Base-by-base conservation (phyloP, 2,329 filamentous ascomycete genomes). In the Orbilia brochopaga region DNA sequence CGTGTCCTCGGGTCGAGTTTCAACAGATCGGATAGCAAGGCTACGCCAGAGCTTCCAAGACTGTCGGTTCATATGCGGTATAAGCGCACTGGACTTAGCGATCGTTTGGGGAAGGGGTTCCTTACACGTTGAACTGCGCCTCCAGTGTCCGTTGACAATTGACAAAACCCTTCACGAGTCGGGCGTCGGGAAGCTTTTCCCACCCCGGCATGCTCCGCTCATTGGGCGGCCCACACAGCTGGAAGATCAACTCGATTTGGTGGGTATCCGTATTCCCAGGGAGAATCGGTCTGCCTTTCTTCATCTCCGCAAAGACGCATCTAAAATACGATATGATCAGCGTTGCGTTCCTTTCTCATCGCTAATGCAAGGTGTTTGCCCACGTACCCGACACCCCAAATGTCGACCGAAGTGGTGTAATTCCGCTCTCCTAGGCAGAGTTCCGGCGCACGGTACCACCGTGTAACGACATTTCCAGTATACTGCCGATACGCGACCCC, bases 221-320 rank as follows among this genome's bases (percentile, higher is more conserved):
- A 0, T 85, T 96, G 0, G 94, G 94, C 0, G 91, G 89, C 13
- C 94, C 94, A 75, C 96, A 90, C 42, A 99, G 84, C 74, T 92
- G 90, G 81, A 96, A 99, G 67, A 99, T 97, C 52, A 96, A 87
- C 11, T 96, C 90, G 11, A 95, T 87, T 80, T 99, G 94, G 77
- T 97, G 89, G 5, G 86, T 81, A 78, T 99, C 94, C 76, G 90
- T 95, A 75, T 91, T 91, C 11, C 94, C 94, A 6, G 92, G 86
- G 48, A 99, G 84, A 59, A 99, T 97, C 0, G 94, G 94, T 79
- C 93, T 96, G 40, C 91, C 88, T 76, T 91, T 87, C 74, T 97
- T 89, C 93, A 99, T 99, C 79, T 99, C 94, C 57, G 92, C 94
- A 80, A 99, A 97, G 1, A 99, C 92, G 78, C 94, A 99, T n/a